Conservation (phyloP, 1,284 basidiomycete genomes). For the Athelia sp. region DNA sequence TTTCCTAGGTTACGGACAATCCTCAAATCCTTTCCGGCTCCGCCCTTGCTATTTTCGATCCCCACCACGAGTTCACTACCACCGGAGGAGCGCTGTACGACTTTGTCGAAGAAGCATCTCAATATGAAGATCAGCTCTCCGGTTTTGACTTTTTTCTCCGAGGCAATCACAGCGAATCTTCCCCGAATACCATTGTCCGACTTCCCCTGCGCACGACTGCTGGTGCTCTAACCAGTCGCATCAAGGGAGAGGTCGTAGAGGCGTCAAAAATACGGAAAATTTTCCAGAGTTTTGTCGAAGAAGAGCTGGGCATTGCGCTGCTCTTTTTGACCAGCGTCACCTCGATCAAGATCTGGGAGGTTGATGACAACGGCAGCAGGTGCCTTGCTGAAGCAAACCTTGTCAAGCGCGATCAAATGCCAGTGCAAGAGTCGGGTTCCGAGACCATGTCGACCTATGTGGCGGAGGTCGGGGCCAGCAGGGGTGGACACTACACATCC, state of each 20-base stretch:
- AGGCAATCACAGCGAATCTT: slow-evolving; percentile 2
- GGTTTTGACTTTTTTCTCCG: slow-evolving; percentile 14
- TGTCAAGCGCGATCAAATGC: background rate
- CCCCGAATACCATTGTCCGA: slow-evolving; percentile 22
- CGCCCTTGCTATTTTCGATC: slow-evolving; percentile 24
- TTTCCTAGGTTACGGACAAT: slow-evolving; percentile 24
- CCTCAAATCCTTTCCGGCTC: slow-evolving; percentile 25
- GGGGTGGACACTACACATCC: slow-evolving; percentile 1
- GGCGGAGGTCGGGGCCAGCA: too few species aligned
- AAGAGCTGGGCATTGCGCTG: slow-evolving; percentile 20
- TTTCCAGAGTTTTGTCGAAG: slow-evolving; percentile 19
- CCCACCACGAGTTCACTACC: slow-evolving; percentile 17
- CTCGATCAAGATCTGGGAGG: slow-evolving; percentile 17
- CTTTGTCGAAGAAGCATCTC: slow-evolving; percentile 8
- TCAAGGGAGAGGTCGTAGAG: slow-evolving; percentile 13
- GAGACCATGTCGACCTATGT: too few species aligned
- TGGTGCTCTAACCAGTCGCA: slow-evolving; percentile 10
- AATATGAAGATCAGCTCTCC: slow-evolving; percentile 17
- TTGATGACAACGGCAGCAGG: slow-evolving; percentile 14
- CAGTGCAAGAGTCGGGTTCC: too few species aligned
- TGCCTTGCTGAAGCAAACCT: slow-evolving; percentile 18
- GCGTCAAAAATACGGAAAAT: slow-evolving; percentile 13
- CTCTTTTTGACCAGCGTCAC: slow-evolving; percentile 23
- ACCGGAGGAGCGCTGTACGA: slow-evolving; percentile 15
- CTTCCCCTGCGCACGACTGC: slow-evolving; percentile 19